These are phyloP conservation scores for Imleria badia DNA, from an alignment of 768 basidiomycete genomes.

Conservation along the genomic window DNA sequence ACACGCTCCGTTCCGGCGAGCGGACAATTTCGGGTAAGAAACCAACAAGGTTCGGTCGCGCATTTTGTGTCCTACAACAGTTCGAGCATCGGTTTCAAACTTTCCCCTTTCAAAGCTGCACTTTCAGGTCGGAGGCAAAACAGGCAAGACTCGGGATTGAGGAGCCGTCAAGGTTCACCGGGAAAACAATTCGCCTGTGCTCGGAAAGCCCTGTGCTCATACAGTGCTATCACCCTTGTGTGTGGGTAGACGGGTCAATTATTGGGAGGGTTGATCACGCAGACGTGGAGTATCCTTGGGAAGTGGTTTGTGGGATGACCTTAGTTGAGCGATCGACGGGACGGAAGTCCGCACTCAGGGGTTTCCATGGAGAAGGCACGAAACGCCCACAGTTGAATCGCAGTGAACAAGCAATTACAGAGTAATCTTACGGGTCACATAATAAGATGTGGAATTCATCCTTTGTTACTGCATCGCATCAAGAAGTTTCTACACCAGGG, in stretches of 20 bases:
- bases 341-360: slow-evolving; percentile 3
- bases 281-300: slow-evolving; percentile 2
- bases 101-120: background rate
- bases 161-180: background rate
- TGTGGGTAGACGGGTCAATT: background rate
- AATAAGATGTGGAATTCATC: background rate
- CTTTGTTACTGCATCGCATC: background rate
- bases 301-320: background rate
- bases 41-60: background rate
- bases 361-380: slow-evolving; percentile 11
- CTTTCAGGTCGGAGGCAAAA: no score
- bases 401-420: background rate
- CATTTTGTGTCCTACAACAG: background rate
- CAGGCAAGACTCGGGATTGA: background rate
- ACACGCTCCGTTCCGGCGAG: background rate
- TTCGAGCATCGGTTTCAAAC: background rate
- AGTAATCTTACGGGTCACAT: background rate
- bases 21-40: slow-evolving; percentile 1
- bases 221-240: background rate
- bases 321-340: background rate
- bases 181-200: background rate
- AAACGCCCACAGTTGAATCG: background rate
- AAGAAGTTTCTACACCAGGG: background rate
- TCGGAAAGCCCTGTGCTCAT: background rate
- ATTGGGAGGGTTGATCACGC: background rate